Evolutionary conservation across 2,329 filamentous ascomycete species (phyloP).

Genomic region (Plectosphaerella plurivora): DNA sequence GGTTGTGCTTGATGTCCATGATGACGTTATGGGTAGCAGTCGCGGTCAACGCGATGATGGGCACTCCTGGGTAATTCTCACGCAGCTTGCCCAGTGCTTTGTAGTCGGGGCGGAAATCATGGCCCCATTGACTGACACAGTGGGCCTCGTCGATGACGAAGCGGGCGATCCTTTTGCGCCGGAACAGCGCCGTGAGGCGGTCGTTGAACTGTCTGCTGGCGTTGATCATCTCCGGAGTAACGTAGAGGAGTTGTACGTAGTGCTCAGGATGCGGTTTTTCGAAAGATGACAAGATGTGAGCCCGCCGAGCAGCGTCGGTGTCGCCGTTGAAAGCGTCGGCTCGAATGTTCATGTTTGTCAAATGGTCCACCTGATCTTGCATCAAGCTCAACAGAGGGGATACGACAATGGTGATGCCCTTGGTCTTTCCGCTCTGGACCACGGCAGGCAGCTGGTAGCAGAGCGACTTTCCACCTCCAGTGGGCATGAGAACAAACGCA

Average conservation of each 20-base stretch:
- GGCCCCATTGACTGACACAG: conserved; percentile 98
- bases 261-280: conserved; percentile 63
- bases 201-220: conserved; percentile 69
- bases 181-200: conserved; percentile 64
- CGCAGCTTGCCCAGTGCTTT: conserved; percentile 77
- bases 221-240: conserved; percentile 94
- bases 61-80: conserved; percentile 68
- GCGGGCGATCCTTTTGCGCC: conserved; percentile 69
- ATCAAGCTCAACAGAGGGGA: conserved; percentile 92
- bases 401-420: conserved; percentile 88
- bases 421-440: conserved; percentile 72
- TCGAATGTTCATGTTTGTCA: conserved; percentile 69
- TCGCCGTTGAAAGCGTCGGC: conserved; percentile 82
- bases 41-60: conserved; percentile 91
- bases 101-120: conserved; percentile 96
- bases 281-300: conserved; percentile 61
- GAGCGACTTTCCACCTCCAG: conserved; percentile 91
- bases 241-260: conserved; percentile 81
- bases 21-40: conserved; percentile 94
- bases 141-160: conserved; percentile 99
- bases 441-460: conserved; percentile 95
- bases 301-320: conserved; percentile 57
- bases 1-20: conserved; percentile 83
- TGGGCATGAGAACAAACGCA: conserved; percentile 95
- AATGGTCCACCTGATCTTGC: conserved; percentile 91